Percentiles rank a stretch among this genome's conserved stretches.
Conservation (phyloP, 2,329 filamentous ascomycete genomes). For the Aspergillus uvarum region DNA sequence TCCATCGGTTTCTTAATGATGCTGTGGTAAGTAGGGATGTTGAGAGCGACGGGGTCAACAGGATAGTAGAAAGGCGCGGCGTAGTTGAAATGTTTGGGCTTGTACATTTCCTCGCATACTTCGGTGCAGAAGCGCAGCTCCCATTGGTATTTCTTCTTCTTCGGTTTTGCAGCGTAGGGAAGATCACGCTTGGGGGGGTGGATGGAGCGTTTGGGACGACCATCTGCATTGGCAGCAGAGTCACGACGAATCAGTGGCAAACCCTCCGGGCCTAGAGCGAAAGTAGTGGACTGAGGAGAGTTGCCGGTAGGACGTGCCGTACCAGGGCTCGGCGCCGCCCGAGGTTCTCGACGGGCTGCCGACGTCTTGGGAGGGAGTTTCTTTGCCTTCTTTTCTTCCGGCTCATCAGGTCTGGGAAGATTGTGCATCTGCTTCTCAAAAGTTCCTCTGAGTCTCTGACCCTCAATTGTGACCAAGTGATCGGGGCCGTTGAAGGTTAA, state of each 20-base stretch:
- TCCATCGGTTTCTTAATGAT: slow-evolving; percentile 98
- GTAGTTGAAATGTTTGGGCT: slow-evolving; percentile 65
- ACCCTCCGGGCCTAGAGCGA: slow-evolving; percentile 74
- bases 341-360: slow-evolving; percentile 50
- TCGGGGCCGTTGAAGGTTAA: slow-evolving; percentile 76
- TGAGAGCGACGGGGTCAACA: slow-evolving; percentile 89
- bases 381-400: slow-evolving; percentile 63
- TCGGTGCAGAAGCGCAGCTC: slow-evolving; percentile 90
- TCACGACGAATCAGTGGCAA: slow-evolving; percentile 82
- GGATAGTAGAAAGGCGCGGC: slow-evolving; percentile 77
- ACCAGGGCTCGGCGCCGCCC: slow-evolving; percentile 43
- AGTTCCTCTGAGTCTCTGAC: slow-evolving; percentile 59
- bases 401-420: slow-evolving; percentile 56
- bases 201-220: slow-evolving; percentile 87
- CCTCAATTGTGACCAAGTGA: slow-evolving; percentile 70
- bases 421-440: slow-evolving; percentile 62
- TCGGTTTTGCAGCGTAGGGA: slow-evolving; percentile 83
- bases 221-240: slow-evolving; percentile 73
- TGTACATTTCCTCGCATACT: slow-evolving; percentile 73
- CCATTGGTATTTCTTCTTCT: slow-evolving; percentile 84
- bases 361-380: slow-evolving; percentile 45
- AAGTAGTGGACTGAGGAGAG: slow-evolving; percentile 55
- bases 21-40: slow-evolving; percentile 89
- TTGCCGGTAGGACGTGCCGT: slow-evolving; percentile 33
- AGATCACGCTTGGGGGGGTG: slow-evolving; percentile 91